These are phyloP conservation scores for Wickerhamiella kurtzmanii DNA, from an alignment of 805 yeast species.

Conservation along the genomic window DNA sequence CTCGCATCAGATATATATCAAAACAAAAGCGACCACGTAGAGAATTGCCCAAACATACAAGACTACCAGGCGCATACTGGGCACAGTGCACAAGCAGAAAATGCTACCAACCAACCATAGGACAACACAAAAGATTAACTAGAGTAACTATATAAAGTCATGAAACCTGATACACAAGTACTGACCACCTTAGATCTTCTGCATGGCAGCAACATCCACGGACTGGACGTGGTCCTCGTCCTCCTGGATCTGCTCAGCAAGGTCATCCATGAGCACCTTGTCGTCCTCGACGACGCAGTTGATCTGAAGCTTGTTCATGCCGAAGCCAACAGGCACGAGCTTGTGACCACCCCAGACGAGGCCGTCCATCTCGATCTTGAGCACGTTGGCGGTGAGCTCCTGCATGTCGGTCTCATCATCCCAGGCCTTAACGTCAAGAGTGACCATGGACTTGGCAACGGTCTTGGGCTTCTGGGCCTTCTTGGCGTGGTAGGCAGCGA, in stretches of 20 bases:
- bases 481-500: conserved; percentile 95
- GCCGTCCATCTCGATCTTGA: conserved; percentile 80
- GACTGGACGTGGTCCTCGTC: conserved; percentile 99
- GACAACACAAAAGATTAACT: not conserved
- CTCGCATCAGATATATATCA: no score
- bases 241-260: conserved; percentile 59
- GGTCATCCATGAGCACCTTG: conserved; percentile 83
- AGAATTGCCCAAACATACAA: no score
- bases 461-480: conserved; percentile 96
- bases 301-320: conserved; percentile 98
- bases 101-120: no score
- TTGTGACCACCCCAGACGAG: conserved; percentile 96
- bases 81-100: no score
- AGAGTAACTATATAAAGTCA: not conserved
- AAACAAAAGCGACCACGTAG: no score
- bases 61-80: no score
- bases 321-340: conserved; percentile 96
- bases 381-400: conserved; percentile 73
- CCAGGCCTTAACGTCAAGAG: conserved; percentile 99
- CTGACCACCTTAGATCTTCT: conserved; percentile 81
- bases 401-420: conserved; percentile 98
- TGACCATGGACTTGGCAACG: conserved; percentile 95
- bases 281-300: conserved; percentile 97
- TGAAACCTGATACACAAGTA: not conserved
- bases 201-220: conserved; percentile 97